These are phyloP conservation scores for Limonomyces culmigenus DNA, from an alignment of 1,284 basidiomycete genomes.

Conservation along the genomic window DNA sequence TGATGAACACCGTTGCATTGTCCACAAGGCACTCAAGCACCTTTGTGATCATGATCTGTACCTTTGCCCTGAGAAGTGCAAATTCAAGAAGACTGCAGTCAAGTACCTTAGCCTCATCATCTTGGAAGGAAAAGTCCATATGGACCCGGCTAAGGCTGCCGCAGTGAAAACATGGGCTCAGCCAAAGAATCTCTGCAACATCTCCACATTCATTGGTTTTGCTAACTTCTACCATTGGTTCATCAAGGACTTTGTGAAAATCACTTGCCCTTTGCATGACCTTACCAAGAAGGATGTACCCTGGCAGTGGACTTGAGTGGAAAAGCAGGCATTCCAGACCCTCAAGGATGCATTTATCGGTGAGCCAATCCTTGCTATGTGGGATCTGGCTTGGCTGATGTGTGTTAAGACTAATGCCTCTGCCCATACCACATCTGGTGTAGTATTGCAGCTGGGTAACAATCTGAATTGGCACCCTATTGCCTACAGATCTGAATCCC, in stretches of 20 bases:
- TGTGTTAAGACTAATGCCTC: constrained; percentile 13
- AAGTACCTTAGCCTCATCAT: constrained; percentile 27
- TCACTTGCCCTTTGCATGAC: constrained; percentile 11
- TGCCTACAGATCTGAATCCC: constrained; percentile 14
- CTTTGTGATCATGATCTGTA: constrained; percentile 10
- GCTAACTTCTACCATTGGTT: constrained; percentile 23
- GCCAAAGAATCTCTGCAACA: constrained; percentile 14
- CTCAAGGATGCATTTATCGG: constrained; percentile 14
- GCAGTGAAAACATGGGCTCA: constrained; percentile 20
- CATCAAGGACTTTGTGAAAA: constrained; percentile 17
- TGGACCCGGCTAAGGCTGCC: constrained; percentile 23
- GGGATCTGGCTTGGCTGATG: constrained; percentile 11
- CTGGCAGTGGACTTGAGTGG: constrained; percentile 9
- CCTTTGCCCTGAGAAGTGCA: constrained; percentile 12
- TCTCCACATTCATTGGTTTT: constrained; percentile 20
- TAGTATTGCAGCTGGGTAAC: constrained; percentile 14
- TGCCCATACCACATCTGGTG: constrained; percentile 10
- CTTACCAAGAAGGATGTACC: constrained; percentile 10
- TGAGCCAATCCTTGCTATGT: constrained; percentile 12
- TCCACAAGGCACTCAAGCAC: constrained; percentile 11
- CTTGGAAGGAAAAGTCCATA: constrained; percentile 13
- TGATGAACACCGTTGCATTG: constrained; percentile 5
- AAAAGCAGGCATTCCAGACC: constrained; percentile 10
- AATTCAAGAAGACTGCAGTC: constrained; percentile 6
- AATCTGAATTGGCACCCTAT: constrained; percentile 14